Evolutionary conservation across 345 rosid genomes (phyloP).

Genomic region (Xanthoceras sorbifolium): DNA sequence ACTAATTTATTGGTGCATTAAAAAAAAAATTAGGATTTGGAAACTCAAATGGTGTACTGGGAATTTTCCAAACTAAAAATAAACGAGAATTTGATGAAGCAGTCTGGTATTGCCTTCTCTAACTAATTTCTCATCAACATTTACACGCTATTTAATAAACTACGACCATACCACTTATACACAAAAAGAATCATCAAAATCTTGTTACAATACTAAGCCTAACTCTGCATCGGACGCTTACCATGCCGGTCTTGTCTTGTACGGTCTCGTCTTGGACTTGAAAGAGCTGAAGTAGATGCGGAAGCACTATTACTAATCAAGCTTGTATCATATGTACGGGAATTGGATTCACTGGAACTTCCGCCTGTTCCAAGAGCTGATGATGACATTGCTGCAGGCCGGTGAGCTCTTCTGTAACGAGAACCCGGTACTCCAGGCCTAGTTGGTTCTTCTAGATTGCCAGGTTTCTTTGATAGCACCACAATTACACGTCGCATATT

Average conservation of each 20-base stretch:
- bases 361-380: slow-evolving; percentile 27
- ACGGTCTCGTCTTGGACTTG: slow-evolving; percentile 37
- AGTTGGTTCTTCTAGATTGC: slow-evolving; percentile 58
- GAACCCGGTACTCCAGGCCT: slow-evolving; percentile 73
- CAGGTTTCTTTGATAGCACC: slow-evolving; percentile 65
- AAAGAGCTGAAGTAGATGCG: slow-evolving; percentile 32
- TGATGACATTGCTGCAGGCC: slow-evolving; percentile 45
- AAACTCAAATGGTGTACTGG: too few relatives aligned
- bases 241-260: slow-evolving; percentile 50
- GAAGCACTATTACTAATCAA: slow-evolving; percentile 37
- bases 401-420: slow-evolving; percentile 58
- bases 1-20: too few relatives aligned
- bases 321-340: slow-evolving; percentile 54
- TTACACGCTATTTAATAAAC: not conserved
- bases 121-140: not conserved
- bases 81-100: too few relatives aligned
- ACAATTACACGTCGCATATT: slow-evolving; percentile 62
- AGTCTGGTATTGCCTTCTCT: not conserved
- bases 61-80: too few relatives aligned
- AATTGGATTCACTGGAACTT: slow-evolving; percentile 37
- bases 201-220: slow-evolving; percentile 2
- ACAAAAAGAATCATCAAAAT: slow-evolving; percentile 10
- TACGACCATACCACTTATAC: not conserved
- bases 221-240: slow-evolving; percentile 51
- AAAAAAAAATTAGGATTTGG: too few relatives aligned